Evolutionary conservation across 768 basidiomycete genomes (phyloP).

Genomic region (Pisolithus albus): DNA sequence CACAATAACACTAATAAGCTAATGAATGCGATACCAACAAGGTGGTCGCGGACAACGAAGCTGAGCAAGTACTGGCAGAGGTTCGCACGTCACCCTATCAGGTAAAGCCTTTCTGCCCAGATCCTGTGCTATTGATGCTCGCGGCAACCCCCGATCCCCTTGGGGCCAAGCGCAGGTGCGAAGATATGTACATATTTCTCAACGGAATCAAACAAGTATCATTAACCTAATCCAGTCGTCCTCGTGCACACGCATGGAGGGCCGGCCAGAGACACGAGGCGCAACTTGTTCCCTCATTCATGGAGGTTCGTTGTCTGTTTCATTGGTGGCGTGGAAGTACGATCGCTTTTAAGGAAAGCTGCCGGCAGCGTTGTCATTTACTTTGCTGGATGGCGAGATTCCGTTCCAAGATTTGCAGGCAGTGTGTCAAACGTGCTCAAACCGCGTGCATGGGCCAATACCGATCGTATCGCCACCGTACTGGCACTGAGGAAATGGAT

Average conservation of each 20-base stretch:
- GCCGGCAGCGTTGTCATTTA: background rate
- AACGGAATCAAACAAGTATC: conserved; percentile 5
- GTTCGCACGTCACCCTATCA: background rate
- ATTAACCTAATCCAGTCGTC: conserved; percentile 1
- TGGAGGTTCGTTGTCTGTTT: background rate
- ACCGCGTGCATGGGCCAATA: background rate
- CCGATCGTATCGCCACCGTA: background rate
- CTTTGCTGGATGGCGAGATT: background rate
- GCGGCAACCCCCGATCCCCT: conserved; percentile 6
- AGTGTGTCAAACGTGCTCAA: conserved; percentile 2
- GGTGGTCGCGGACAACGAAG: background rate
- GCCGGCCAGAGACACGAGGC: conserved; percentile 15
- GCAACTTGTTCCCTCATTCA: background rate
- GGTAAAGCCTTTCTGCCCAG: background rate
- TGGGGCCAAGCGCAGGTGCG: conserved; percentile 5
- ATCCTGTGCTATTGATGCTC: conserved; percentile 1
- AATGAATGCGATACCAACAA: too few species aligned
- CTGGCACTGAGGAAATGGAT: background rate
- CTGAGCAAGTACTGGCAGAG: background rate
- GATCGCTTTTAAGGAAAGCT: background rate
- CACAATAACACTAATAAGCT: too few species aligned
- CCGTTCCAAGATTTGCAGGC: background rate
- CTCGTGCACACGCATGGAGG: conserved; percentile 3
- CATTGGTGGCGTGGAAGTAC: background rate
- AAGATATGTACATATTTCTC: background rate